Evolutionary conservation across 2,329 filamentous ascomycete species (phyloP).

Genomic region (Epichloe sibirici): DNA sequence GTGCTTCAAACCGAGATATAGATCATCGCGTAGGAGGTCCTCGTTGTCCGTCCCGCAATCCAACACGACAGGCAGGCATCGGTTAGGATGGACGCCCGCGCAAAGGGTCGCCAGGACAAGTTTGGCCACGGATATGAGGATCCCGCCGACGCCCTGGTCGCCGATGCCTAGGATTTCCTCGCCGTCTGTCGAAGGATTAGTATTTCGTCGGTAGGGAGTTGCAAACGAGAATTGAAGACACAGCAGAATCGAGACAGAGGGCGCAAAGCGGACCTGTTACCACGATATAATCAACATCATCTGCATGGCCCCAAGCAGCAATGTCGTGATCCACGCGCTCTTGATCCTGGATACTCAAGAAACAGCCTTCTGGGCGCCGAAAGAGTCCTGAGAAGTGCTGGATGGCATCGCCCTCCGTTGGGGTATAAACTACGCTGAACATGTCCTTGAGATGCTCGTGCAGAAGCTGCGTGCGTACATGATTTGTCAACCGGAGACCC

Average conservation of each 20-base stretch:
- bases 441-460: constrained; percentile 73
- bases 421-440: constrained; percentile 85
- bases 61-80: constrained; percentile 68
- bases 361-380: constrained; percentile 67
- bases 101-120: constrained; percentile 72
- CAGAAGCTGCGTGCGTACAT: constrained; percentile 40
- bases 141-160: constrained; percentile 75
- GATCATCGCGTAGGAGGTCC: constrained; percentile 56
- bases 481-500: neutral
- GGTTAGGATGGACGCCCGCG: constrained; percentile 71
- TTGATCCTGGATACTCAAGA: constrained; percentile 59
- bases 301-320: constrained; percentile 52
- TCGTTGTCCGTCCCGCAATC: constrained; percentile 82
- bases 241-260: neutral
- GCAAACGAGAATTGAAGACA: neutral
- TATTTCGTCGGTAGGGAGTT: neutral
- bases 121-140: constrained; percentile 77
- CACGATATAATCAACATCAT: constrained; percentile 81
- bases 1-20: constrained; percentile 66
- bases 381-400: constrained; percentile 73
- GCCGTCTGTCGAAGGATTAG: constrained; percentile 27
- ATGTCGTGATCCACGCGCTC: constrained; percentile 55
- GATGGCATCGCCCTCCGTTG: constrained; percentile 81
- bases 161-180: constrained; percentile 77
- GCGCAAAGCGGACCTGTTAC: constrained; percentile 49